Evolutionary conservation across 2,329 filamentous ascomycete genomes (phyloP), one percentile per base, ranked within the genome.

Genomic region (Paecilomyces fulvus): DNA sequence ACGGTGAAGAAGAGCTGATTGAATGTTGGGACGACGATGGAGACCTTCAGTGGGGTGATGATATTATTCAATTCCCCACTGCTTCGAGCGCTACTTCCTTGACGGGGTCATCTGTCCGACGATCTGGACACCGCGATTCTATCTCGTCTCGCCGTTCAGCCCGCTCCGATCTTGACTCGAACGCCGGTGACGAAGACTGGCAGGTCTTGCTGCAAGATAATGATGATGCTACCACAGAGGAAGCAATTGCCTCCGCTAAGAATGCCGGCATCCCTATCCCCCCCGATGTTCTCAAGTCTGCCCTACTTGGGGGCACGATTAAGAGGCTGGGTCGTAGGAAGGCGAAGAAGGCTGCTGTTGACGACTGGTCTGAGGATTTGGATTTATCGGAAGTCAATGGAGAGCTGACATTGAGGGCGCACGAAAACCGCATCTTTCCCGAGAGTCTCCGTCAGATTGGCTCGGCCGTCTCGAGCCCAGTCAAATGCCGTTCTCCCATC

Each of bases 231-330:
- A 90, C 90, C 1, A 95, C 88, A 9, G 77, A 86, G 64, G 88
- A 95, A 68, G 92, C 94, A 58, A 92, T 99, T 65, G 84, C 89
- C 23, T 89, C 90, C 6, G 92, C 92, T 31, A 88, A 90, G 67
- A 86, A 85, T 69, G 92, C 91, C 25, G 94, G 94, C 63, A 96
- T 99, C 61, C 92, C 94, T 6, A 84, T 97, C 56, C 94, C 94
- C 28, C 79, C 83, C 53, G 92, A 92, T 68, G 85, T 97, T 30
- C 91, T 92, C 1, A 84, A 89, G 30, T 96, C 92, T 20, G 94
- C 94, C 30, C 78, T 99, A 48, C 83, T 94, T 70, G 92, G 92
- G 54, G 94, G 94, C 54, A 92, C 91, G 9, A 97, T 97, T 68
- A 95, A 95, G 76, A 82, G 92, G 63, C 80, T 97, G 31, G 92